Evolutionary conservation across 805 yeast genomes (phyloP), one percentile per base, ranked within the genome.

Genomic region (Barnettozyma wickerhamii): DNA sequence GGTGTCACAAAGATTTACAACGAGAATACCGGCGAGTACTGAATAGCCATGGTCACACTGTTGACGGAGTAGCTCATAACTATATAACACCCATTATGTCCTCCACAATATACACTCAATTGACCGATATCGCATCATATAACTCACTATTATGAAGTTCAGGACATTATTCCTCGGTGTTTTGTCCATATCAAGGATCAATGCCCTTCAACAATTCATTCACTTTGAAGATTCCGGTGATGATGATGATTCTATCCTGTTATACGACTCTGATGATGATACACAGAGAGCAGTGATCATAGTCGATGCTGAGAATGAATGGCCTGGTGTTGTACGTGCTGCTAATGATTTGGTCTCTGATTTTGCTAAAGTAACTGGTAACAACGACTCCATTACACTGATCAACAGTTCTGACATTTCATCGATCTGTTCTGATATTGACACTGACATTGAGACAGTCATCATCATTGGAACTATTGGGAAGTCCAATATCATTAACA

Each of bases 251-350:
- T 23, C 26, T 9, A 23, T 23, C 3, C 26, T 12, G 12, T 23
- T 23, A 23, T 23, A 23, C 26, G 12, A 9, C 12, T 23, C 26
- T 9, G 26, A 23, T 23, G 26, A 10, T 23, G n/a, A n/a, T n/a
- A n/a, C n/a, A n/a, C 26, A 23, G 10, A 23, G 10, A 10, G 26
- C 26, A 7, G 10, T 23, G 7, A 10, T 23, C 10, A 7, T 23
- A 10, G 26, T 23, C 26, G 26, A 23, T 23, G 7, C 26, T 7
- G 26, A 20, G n/a, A n/a, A n/a, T 19, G 46, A 43, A 17, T 40
- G 43, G 44, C 47, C 47, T 7, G 47, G 47, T 27, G 47, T 43
- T 9, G 19, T 37, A 15, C 33, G 47, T 15, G 47, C 47, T 21
- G 30, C 41, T 21, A 28, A 21, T 10, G 47, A 43, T 26, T 30